Evolutionary conservation across 371 early-diverging fungal species (phyloP), one percentile per base, ranked within the genome.

Genomic region (Mortierella sp.): DNA sequence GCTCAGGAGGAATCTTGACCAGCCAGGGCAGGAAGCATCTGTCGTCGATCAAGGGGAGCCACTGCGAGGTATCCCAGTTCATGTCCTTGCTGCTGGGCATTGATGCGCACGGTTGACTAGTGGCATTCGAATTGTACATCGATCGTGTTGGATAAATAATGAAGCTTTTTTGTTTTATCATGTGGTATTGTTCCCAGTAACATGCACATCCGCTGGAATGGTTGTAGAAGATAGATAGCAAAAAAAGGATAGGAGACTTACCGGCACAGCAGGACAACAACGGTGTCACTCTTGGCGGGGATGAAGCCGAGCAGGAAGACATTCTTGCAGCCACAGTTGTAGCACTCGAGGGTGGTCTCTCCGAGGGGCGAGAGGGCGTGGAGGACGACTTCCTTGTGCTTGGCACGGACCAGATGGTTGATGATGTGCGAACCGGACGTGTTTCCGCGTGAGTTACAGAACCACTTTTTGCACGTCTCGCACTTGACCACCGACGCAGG

Each of bases 261-360:
- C 95, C 97, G 90, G 90, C 99, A 99, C 58, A 99, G 91, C 41
- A 99, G 86, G 6, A 99, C 99, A 1, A 99, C 98, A 0, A 99
- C 99, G 0, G 98, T 97, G 82, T 98, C 98, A 55, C 94, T 92
- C 86, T 99, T 99, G 24, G 99, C 99, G 5, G 99, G 99, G 74
- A 98, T 98, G 79, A 98, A 99, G 0, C 99, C 99, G 34, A 99
- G 92, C 71, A 97, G 89, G 80, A 99, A 99, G 22, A 97, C 95
- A 80, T 99, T 99, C 55, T 95, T 90, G 77, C 94, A 95, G 19
- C 98, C 97, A 87, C 99, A 99, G 86, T 97, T 95, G 87, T 97
- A 98, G 86, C 99, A 99, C 85, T 99, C 98, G 71, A 99, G 89
- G 0, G 95, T 90, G 6, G 97, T 96, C 71, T 98, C 98, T 14